Percentiles rank a stretch among this genome's conserved stretches.
These are phyloP conservation scores for Camelina hispida DNA, from an alignment of 345 rosid genomes.

Conservation along the genomic window DNA sequence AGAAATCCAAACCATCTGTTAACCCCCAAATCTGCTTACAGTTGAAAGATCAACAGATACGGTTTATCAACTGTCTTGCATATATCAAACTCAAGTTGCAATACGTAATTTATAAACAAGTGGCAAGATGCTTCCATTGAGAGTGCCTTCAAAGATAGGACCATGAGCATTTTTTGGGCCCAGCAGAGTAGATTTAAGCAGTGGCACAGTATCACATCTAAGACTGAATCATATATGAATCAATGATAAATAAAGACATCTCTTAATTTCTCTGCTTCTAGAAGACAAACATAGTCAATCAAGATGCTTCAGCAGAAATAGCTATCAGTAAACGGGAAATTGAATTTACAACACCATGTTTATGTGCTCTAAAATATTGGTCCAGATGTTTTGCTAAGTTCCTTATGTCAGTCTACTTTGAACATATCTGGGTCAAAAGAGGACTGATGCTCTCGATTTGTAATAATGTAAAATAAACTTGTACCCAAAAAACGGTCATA, in stretches of 20 bases:
- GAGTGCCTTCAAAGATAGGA: constrained; percentile 6
- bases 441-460: constrained; percentile 24
- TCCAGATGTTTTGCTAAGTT: constrained; percentile 20
- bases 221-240: constrained; percentile 15
- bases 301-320: constrained; percentile 15
- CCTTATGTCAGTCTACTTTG: constrained; percentile 17
- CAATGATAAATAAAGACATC: background rate
- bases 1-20: constrained; percentile 21
- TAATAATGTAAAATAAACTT: constrained; percentile 24
- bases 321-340: constrained; percentile 14
- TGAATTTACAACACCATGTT: constrained; percentile 10
- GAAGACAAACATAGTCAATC: constrained; percentile 19
- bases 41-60: constrained; percentile 20
- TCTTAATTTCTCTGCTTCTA: constrained; percentile 6
- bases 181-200: constrained; percentile 24
- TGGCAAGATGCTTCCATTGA: constrained; percentile 19
- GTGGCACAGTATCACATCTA: constrained; percentile 12
- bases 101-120: constrained; percentile 19
- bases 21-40: constrained; percentile 20
- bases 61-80: constrained; percentile 10
- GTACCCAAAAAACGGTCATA: constrained; percentile 2
- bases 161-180: background rate
- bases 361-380: constrained; percentile 20
- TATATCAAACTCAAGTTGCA: constrained; percentile 24
- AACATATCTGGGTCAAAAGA: constrained; percentile 24